Base-by-base conservation (phyloP, 2,329 filamentous ascomycete genomes). In the Claviceps digitariae region DNA sequence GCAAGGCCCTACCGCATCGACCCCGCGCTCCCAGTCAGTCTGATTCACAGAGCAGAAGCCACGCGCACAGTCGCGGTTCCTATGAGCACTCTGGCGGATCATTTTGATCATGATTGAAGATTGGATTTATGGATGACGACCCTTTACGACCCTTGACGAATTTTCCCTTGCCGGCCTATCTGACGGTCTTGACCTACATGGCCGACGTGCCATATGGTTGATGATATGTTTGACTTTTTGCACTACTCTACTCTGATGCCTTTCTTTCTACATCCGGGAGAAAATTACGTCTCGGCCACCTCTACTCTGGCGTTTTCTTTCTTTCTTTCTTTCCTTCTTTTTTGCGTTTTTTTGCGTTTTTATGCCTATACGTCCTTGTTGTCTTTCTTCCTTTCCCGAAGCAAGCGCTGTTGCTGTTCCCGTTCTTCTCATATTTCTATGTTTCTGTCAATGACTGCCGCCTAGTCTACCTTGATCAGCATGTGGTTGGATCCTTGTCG, bases 1-100 rank as follows among this genome's bases (percentile, higher is more conserved):
- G 72, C 29, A 67, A 66, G 58, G 63, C 66, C 9, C 68, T 76
- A 12, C 63, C 72, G 27, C 65, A 70, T 56, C 75, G 73, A 48
- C 64, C 64, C 53, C 75, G 73, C 52, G 70, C 74, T 21, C 69
- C 68, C 34, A 81, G 77, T 55, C 76, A 77, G 55, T 71, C 76
- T 2, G 71, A 72, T 54, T 76, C 75, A 17, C 64, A 67, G 49
- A 66, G 63, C 54, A 65, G 67, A 27, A 60, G 63, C 41, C 69
- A 69, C 54, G 56, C 61, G 38, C 62, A 61, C 23, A 60, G 50
- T 7, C 57, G 59, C 31, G 58, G 56, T 3, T 57, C 57, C 21
- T 68, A 67, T 54, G 64, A 67, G 13, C 62, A 64, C 54, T 57
- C 60, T 29, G 60, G 61, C 34, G 59, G 63, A 51, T 66, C 61